These are phyloP conservation scores for Collybia mongolica DNA, from an alignment of 768 basidiomycete genomes.

Conservation along the genomic window DNA sequence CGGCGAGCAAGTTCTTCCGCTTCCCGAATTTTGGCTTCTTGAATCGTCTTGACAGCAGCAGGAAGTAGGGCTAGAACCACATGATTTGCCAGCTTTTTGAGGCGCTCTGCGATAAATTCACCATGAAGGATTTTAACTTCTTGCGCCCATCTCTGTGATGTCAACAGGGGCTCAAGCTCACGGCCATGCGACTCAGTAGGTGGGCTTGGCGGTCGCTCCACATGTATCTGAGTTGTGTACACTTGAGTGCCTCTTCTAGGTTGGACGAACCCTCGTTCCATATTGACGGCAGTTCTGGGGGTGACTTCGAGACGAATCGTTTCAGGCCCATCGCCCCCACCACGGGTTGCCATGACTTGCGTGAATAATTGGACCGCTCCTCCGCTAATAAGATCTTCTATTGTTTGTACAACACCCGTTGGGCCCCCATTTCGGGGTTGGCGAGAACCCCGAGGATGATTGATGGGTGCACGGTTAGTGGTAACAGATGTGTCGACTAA, in stretches of 20 bases:
- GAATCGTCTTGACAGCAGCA: constrained; percentile 66
- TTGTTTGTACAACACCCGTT: constrained; percentile 67
- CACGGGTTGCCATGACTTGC: constrained; percentile 68
- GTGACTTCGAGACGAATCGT: constrained; percentile 79
- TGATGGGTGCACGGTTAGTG: constrained; percentile 41
- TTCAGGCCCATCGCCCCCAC: constrained; percentile 53
- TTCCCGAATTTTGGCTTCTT: constrained; percentile 53
- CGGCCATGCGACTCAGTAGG: constrained; percentile 45
- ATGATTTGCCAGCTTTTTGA: constrained; percentile 68
- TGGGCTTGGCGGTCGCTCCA: constrained; percentile 52
- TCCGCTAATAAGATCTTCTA: constrained; percentile 80
- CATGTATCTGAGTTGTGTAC: constrained; percentile 56
- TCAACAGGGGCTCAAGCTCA: constrained; percentile 77
- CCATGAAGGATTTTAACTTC: constrained; percentile 83
- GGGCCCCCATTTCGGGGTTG: constrained; percentile 51
- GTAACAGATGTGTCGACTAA: constrained; percentile 61
- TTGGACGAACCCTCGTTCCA: constrained; percentile 53
- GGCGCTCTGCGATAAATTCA: constrained; percentile 66
- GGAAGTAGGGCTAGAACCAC: constrained; percentile 75
- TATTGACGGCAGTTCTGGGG: constrained; percentile 56
- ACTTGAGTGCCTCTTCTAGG: constrained; percentile 47
- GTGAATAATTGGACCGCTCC: constrained; percentile 84
- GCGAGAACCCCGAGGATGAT: constrained; percentile 48
- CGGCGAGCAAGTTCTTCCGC: constrained; percentile 49
- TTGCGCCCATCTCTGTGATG: constrained; percentile 86